A percentile compares a stretch with the other conserved stretches of the same genome.
These are phyloP conservation scores for Citrullus colocynthis DNA, from an alignment of 306 rosid species.

Conservation along the genomic window DNA sequence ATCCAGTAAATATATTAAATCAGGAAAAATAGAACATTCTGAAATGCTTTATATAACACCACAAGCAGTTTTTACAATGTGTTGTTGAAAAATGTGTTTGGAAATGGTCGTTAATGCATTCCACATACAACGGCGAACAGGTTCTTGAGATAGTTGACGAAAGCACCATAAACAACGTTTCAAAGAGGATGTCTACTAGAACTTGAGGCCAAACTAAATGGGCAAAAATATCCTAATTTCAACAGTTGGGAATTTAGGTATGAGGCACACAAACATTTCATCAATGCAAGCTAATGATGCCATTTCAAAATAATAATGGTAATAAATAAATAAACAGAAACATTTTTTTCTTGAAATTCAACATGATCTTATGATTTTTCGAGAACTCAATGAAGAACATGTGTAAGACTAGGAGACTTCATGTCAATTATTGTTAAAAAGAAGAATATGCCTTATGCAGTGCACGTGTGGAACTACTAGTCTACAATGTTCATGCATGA, in stretches of 20 bases:
- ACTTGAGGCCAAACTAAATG: neutral
- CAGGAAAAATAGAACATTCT: neutral
- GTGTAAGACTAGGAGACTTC: neutral
- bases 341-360: neutral
- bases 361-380: neutral
- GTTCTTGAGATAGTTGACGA: neutral
- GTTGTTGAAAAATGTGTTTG: neutral
- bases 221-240: neutral
- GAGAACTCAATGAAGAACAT: neutral
- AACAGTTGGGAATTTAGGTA: neutral
- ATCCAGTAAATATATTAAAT: neutral
- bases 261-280: neutral
- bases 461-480: neutral
- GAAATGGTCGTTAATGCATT: neutral
- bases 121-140: neutral
- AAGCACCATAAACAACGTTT: neutral
- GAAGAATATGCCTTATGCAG: neutral
- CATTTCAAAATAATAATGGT: neutral
- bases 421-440: slow-evolving; percentile 3
- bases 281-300: neutral
- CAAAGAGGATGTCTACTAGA: neutral
- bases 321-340: neutral
- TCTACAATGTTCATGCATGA: neutral
- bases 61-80: neutral
- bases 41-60: neutral